Conservation (phyloP, 2,329 filamentous ascomycete genomes). For the Arachnomyces sp. region DNA sequence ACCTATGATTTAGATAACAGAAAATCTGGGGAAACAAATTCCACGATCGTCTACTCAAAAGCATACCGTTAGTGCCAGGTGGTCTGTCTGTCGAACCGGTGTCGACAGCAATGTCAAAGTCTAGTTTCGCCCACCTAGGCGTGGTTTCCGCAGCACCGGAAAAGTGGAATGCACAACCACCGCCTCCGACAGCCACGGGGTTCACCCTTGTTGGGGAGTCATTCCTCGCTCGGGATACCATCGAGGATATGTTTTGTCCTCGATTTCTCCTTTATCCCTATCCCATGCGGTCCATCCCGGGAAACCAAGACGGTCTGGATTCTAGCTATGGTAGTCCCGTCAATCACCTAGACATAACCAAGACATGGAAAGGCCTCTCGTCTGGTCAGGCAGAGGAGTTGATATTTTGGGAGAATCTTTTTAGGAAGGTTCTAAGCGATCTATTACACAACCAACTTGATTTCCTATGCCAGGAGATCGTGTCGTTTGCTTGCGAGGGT, state of each 20-base stretch:
- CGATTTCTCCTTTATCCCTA: constrained; percentile 1
- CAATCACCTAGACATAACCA: constrained; percentile 7
- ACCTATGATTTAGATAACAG: no score
- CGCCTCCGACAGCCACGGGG: no score
- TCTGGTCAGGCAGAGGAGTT: constrained; percentile 14
- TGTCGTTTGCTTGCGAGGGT: background rate
- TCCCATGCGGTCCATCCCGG: no score
- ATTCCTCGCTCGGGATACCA: constrained; percentile 2
- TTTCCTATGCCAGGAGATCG: constrained; percentile 3
- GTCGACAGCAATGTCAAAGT: no score
- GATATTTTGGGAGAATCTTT: constrained; percentile 12
- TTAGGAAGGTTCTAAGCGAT: constrained; percentile 10
- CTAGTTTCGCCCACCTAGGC: no score
- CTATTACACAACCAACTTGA: constrained; percentile 11
- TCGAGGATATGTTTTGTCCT: constrained; percentile 8
- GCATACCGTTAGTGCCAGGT: no score
- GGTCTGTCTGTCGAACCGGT: no score
- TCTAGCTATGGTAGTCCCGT: background rate
- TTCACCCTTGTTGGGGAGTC: background rate
- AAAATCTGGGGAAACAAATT: no score
- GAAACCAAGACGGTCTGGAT: no score
- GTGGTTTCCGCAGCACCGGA: no score
- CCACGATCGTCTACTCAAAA: no score
- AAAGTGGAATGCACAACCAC: no score
- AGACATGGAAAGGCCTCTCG: constrained; percentile 17